Base-by-base conservation (phyloP, 768 basidiomycete genomes). In the Trametes sanguinea region DNA sequence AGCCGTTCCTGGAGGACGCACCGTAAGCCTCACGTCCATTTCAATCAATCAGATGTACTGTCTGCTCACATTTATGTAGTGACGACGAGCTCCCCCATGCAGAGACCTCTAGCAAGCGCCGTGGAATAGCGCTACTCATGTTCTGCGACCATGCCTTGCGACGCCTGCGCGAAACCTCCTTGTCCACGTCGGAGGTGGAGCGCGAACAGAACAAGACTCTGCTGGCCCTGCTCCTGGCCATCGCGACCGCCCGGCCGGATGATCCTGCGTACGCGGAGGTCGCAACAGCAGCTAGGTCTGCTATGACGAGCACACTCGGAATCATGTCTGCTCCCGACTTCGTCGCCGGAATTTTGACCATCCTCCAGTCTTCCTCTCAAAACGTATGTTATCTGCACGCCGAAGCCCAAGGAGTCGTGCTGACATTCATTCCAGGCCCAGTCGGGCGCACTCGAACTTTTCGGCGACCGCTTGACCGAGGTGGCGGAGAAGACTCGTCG, bases 301-400 rank as follows among this genome's bases (percentile, higher is more conserved):
- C 85, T 3, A 74, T 92, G 51, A 79, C 75, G 14, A 81, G 78
- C 48, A 76, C 84, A 2, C 80, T 94, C 54, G 77, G 73, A 27
- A 81, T 85, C 45, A 86, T 95, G 76, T 81, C 88, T 7, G 93
- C 88, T 2, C 71, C 76, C 33, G 84, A 88, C 66, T 95, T 96
- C 74, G 75, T 91, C 54, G 68, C 72, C 30, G 80, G 89, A 5
- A 75, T 85, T 5, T 58, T 82, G 17, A 74, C 78, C 1, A 85
- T 92, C 46, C 59, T 71, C 11, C 73, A 78, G 32, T 85, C 82
- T 4, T 76, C 79, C 2, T 81, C 89, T 44, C 57, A 71, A 30
- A 75, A 75, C 70, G 90, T 51, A 54, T 67, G 13, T 17, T 16
- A 16, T 37, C 46, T 42, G 50, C 22, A 47, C 9, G 6, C 35